These are phyloP conservation scores for Cryoendolithus antarcticus DNA, from an alignment of 2,329 filamentous ascomycete genomes.

Conservation along the genomic window DNA sequence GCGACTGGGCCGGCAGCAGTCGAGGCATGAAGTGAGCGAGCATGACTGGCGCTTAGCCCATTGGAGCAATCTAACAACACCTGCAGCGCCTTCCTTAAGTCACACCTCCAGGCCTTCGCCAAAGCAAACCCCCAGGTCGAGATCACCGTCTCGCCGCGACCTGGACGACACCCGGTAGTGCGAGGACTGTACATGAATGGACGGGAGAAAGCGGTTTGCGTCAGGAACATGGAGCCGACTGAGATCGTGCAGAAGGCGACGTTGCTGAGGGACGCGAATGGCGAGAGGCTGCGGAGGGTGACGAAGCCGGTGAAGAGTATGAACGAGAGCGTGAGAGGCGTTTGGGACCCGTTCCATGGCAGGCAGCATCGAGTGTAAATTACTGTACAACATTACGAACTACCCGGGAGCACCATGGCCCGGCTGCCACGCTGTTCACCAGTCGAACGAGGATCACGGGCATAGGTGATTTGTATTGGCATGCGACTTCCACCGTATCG, in stretches of 20 bases:
- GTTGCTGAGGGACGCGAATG: slow-evolving; percentile 59
- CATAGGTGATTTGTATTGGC: too few relatives aligned
- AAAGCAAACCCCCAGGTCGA: slow-evolving; percentile 75
- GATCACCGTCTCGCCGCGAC: slow-evolving; percentile 83
- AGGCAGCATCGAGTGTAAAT: slow-evolving; percentile 38
- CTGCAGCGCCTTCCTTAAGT: slow-evolving; percentile 65
- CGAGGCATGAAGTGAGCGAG: slow-evolving; percentile 78
- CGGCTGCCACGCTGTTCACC: too few relatives aligned
- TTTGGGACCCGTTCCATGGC: slow-evolving; percentile 53
- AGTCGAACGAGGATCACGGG: too few relatives aligned
- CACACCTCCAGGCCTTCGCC: slow-evolving; percentile 65
- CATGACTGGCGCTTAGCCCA: neutral
- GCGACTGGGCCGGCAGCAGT: slow-evolving; percentile 89
- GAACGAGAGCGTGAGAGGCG: slow-evolving; percentile 53
- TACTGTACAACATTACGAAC: neutral
- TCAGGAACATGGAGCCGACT: slow-evolving; percentile 69
- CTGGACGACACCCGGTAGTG: slow-evolving; percentile 79
- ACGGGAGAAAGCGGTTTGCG: slow-evolving; percentile 70
- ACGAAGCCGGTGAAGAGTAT: slow-evolving; percentile 48
- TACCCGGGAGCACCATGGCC: too few relatives aligned
- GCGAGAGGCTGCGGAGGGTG: slow-evolving; percentile 55
- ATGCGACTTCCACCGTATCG: too few relatives aligned
- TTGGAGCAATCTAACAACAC: slow-evolving; percentile 1
- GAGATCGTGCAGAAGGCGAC: slow-evolving; percentile 73
- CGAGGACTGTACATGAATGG: slow-evolving; percentile 90